These are phyloP conservation scores for Hypoxylon cercidicola DNA, from an alignment of 495 filamentous ascomycete genomes.

Conservation along the genomic window DNA sequence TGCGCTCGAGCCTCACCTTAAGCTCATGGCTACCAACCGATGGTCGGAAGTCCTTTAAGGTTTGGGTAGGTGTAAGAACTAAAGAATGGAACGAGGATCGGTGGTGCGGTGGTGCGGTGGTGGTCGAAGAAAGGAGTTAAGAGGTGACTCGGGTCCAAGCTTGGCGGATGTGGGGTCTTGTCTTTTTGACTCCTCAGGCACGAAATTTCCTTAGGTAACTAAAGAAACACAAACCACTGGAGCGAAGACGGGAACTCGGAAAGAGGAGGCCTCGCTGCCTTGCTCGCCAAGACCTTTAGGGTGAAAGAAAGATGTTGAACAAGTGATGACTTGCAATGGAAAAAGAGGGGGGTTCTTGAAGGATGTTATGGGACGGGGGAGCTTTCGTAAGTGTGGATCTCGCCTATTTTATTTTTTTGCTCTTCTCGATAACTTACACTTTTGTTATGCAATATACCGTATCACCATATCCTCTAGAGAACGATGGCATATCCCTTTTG, in stretches of 20 bases:
- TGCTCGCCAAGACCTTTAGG: conserved; percentile 40
- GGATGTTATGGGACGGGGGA: conserved; percentile 20
- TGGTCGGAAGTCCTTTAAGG: conserved; percentile 11
- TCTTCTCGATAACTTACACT: too few species aligned
- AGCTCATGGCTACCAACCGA: conserved; percentile 38
- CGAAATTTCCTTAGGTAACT: conserved; percentile 12
- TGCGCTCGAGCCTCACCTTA: conserved; percentile 22
- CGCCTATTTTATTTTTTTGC: conserved; percentile 2
- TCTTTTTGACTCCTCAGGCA: conserved; percentile 4
- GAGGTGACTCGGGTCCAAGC: conserved; percentile 1
- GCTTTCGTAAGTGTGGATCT: conserved; percentile 16
- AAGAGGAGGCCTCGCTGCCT: conserved; percentile 38
- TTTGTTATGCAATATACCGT: too few species aligned
- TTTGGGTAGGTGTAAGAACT: conserved; percentile 10
- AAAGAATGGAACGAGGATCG: neutral
- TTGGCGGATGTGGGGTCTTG: conserved; percentile 33
- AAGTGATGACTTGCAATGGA: conserved; percentile 27
- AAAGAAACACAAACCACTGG: conserved; percentile 12
- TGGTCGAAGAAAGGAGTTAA: conserved; percentile 21
- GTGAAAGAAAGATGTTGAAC: conserved; percentile 25
- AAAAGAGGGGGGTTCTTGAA: conserved; percentile 23
- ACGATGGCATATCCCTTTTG: neutral
- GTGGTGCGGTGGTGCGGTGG: neutral
- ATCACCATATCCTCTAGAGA: too few species aligned
- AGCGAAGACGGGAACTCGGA: conserved; percentile 31